Percentiles rank a stretch among this genome's conserved stretches.
Conservation (phyloP, 2,329 filamentous ascomycete species). For the Fusarium anguioides region DNA sequence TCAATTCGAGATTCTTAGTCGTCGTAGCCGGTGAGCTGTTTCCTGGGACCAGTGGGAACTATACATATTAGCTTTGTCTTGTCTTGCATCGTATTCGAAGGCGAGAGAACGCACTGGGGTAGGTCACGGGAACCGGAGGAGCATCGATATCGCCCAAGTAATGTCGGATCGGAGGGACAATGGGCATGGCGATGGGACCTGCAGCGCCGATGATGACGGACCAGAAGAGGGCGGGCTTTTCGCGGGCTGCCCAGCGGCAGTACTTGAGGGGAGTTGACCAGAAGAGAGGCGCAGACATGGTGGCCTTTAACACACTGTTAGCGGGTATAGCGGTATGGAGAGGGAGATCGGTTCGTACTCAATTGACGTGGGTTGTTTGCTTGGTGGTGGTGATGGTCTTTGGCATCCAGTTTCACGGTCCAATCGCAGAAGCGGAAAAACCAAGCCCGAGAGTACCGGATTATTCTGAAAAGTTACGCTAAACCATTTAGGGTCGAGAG, state of each 20-base stretch:
- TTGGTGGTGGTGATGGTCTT: slow-evolving; percentile 39
- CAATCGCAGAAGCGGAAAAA: slow-evolving; percentile 48
- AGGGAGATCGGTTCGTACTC: slow-evolving; percentile 41
- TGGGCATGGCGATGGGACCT: slow-evolving; percentile 77
- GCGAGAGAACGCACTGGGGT: slow-evolving; percentile 79
- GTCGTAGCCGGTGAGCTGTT: slow-evolving; percentile 70
- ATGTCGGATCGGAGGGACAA: slow-evolving; percentile 78
- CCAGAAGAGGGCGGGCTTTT: slow-evolving; percentile 93
- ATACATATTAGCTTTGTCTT: slow-evolving; percentile 8
- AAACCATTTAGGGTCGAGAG: slow-evolving; percentile 11
- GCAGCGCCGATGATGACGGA: slow-evolving; percentile 77
- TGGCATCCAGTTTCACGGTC: slow-evolving; percentile 29
- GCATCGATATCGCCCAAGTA: slow-evolving; percentile 79
- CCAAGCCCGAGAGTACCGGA: slow-evolving; percentile 46
- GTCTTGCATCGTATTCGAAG: too few relatives aligned
- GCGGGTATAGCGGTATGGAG: background rate
- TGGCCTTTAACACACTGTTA: slow-evolving; percentile 32
- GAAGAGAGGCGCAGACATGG: slow-evolving; percentile 80
- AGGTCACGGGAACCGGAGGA: slow-evolving; percentile 83
- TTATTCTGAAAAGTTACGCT: slow-evolving; percentile 33
- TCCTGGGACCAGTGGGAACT: slow-evolving; percentile 70
- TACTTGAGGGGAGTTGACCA: slow-evolving; percentile 86
- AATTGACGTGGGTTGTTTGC: slow-evolving; percentile 49
- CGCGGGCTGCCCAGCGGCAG: slow-evolving; percentile 86
- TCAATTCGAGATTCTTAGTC: slow-evolving; percentile 55